Evolutionary conservation across 1,139 yeast species (phyloP), one percentile per base, ranked within the genome.

Genomic region (Geotrichum macrosporum): DNA sequence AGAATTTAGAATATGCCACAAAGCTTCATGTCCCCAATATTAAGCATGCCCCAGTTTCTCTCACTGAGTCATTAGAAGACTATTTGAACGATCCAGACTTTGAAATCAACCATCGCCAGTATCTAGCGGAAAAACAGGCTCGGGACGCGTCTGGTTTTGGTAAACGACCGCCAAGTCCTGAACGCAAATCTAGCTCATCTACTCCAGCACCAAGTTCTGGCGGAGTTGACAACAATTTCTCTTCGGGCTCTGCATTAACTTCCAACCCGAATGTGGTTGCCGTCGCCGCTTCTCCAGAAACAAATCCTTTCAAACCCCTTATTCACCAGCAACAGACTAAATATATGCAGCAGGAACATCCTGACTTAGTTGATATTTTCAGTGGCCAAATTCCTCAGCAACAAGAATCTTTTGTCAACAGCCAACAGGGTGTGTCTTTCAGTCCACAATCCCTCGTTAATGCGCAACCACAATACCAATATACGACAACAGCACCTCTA

Each of bases 41-140:
- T 52, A 87, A 87, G 64, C 98, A 92, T 66, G 96, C 97, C 0
- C 97, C 97, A 12, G 89, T 96, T 1, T 94, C 95, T 22, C 74
- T 92, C 57, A 84, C 95, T 6, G 75, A 81, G 35, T 83, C 94
- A 12, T 74, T 92, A 49, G 94, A 87, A 61, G 96, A 89, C 57
- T 94, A 92, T 64, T 70, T 92, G 58, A 76, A 81, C 60, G 95
- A 84, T 63, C 86, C 86, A n/a, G 84, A 82, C 59, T 86, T 85
- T 64, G 95, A 86, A 59, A 68, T 70, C 8, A 87, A 86, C 62
- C 77, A 95, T 64, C 71, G 80, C 53, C 94, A 85, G 60, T 87
- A 84, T 59, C 65, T 87, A 54, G 78, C 77, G 4, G 94, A 84
- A 58, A 81, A 73, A 61, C 73, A 72, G 48, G 72, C 67, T 34